Percentiles rank a stretch among this genome's conserved stretches.
phyloP scores from a whole-genome alignment of 352 stramenopile species.

The Elongisporangium anandrum region DNA sequence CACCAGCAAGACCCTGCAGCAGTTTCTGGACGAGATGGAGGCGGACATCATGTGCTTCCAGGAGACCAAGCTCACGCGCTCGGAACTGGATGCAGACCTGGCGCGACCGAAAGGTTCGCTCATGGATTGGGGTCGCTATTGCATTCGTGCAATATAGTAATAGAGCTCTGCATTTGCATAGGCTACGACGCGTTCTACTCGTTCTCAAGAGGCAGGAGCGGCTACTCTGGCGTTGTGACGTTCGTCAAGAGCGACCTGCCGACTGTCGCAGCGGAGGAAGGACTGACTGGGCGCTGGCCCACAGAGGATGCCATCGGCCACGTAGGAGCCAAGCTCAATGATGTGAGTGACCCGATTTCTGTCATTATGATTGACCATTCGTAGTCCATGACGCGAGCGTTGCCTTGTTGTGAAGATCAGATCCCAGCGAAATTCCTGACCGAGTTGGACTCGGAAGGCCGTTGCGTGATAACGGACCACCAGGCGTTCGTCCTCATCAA shows the following conservation, averaged over 20 bases:
- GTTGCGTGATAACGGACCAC: conserved; percentile 86
- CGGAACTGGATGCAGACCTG: conserved; percentile 74
- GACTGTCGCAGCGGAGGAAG: conserved; percentile 65
- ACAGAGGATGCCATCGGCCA: conserved; percentile 56
- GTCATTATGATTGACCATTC: neutral
- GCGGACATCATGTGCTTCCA: conserved; percentile 82
- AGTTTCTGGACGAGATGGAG: conserved; percentile 50
- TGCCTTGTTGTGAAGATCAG: conserved; percentile 12
- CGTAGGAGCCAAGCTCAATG: conserved; percentile 33
- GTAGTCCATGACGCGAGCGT: neutral
- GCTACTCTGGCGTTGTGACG: conserved; percentile 80
- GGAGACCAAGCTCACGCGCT: conserved; percentile 84
- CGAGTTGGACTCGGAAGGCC: conserved; percentile 73
- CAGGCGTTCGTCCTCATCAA: conserved; percentile 87
- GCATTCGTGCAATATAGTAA: neutral
- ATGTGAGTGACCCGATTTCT: conserved; percentile 18
- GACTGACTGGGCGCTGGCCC: conserved; percentile 55
- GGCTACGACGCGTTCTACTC: conserved; percentile 84
- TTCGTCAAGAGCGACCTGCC: conserved; percentile 50
- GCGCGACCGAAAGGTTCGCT: conserved; percentile 46
- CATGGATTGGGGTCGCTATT: neutral
- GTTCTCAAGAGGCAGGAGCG: conserved; percentile 56
- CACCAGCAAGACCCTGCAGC: conserved; percentile 33
- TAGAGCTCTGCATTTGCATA: conserved; percentile 12
- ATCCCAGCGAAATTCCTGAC: conserved; percentile 47